A percentile compares a stretch with the other conserved stretches of the same genome.
Conservation (phyloP, 176 grass and related monocot genomes). For the Eragrostis nindensis region DNA sequence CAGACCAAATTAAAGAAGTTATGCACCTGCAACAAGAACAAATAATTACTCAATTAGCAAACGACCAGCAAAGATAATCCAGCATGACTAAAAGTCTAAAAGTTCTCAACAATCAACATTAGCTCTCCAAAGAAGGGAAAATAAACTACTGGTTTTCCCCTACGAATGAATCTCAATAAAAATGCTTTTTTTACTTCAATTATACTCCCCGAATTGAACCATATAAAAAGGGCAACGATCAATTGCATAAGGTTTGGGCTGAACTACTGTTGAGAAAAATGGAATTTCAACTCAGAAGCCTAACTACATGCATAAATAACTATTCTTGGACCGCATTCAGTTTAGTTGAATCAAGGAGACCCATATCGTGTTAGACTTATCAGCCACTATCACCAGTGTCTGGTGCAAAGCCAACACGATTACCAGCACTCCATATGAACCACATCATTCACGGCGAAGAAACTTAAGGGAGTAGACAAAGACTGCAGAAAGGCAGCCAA, state of each 20-base stretch:
- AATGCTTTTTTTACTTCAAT: not conserved
- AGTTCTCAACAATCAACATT: not conserved
- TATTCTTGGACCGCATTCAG: not conserved
- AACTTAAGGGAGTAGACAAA: not conserved
- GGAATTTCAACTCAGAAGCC: not conserved
- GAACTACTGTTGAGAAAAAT: not conserved
- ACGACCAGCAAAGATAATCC: not conserved
- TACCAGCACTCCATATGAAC: not conserved
- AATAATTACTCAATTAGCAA: slow-evolving; percentile 30
- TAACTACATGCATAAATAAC: not conserved
- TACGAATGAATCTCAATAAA: not conserved
- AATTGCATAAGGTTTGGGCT: not conserved
- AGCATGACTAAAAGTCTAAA: not conserved
- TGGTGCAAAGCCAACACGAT: not conserved
- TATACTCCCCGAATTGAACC: not conserved
- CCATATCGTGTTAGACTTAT: not conserved
- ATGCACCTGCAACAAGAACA: slow-evolving; percentile 21
- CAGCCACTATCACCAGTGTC: not conserved
- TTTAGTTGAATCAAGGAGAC: too few species aligned
- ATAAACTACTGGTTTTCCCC: not conserved
- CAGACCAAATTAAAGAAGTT: not conserved
- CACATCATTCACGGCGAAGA: not conserved
- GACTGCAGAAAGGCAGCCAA: not conserved
- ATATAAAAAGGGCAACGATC: not conserved
- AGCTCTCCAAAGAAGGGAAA: not conserved